phyloP scores from a whole-genome alignment of 768 basidiomycete genomes.

The Termitomyces sp. region DNA sequence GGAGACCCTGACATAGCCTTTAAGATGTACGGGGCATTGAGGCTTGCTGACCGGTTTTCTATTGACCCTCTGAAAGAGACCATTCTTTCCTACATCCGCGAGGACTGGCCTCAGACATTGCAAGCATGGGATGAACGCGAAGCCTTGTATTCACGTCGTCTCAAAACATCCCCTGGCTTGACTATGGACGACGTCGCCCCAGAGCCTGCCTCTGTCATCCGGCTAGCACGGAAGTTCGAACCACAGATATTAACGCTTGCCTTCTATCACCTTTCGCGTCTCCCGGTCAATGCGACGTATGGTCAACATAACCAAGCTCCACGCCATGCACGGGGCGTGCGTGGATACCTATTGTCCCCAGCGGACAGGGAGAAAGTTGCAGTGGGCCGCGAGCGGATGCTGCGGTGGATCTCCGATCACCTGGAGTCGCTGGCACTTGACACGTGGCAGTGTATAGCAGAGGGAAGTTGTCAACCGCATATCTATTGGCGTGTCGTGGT shows the following conservation, averaged over 20 bases:
- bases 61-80: constrained; percentile 21
- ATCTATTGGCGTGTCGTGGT: constrained; percentile 21
- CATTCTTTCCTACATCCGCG: constrained; percentile 19
- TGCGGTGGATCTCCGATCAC: constrained; percentile 17
- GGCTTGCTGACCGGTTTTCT: constrained; percentile 20
- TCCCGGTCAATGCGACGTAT: constrained; percentile 18
- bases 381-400: constrained; percentile 19
- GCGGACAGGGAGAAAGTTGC: constrained; percentile 18
- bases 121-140: constrained; percentile 22
- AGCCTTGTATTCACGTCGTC: constrained; percentile 18
- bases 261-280: constrained; percentile 18
- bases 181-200: constrained; percentile 23
- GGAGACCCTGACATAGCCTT: constrained; percentile 22
- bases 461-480: constrained; percentile 15
- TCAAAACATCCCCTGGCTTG: constrained; percentile 13
- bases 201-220: constrained; percentile 19
- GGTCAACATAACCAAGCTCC: constrained; percentile 15
- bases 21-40: constrained; percentile 20
- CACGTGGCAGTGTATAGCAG: constrained; percentile 17
- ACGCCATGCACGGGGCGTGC: constrained; percentile 17
- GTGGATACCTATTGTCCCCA: constrained; percentile 14
- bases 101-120: constrained; percentile 20
- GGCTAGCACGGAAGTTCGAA: constrained; percentile 21
- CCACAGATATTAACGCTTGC: constrained; percentile 14
- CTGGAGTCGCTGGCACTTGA: constrained; percentile 17